phyloP scores from a whole-genome alignment of 2,329 filamentous ascomycete genomes.

The Claviceps sp. region DNA sequence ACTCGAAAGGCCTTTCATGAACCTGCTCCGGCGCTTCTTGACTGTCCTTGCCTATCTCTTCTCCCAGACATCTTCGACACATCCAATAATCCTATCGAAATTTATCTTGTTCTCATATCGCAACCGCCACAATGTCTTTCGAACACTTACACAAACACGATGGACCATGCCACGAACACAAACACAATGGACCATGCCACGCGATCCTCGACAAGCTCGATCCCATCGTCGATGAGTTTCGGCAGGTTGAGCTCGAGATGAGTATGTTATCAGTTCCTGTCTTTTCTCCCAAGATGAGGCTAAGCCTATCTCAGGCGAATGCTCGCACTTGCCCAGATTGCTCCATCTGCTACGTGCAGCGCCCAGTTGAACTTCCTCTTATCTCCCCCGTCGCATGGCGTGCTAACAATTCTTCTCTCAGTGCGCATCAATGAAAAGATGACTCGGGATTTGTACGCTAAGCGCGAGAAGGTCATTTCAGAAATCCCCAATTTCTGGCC shows the following conservation, averaged over 20 bases:
- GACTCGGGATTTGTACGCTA: conserved; percentile 58
- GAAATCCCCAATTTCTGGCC: conserved; percentile 86
- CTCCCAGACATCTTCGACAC: not conserved
- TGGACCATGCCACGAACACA: too few species aligned
- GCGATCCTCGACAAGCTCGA: conserved; percentile 65
- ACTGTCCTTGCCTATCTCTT: not conserved
- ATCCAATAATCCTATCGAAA: conserved; percentile 3
- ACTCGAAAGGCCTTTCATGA: not conserved
- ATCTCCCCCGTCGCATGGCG: too few species aligned
- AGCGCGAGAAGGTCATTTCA: conserved; percentile 56
- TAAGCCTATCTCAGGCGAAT: not conserved
- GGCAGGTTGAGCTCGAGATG: conserved; percentile 70
- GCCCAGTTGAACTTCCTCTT: too few species aligned
- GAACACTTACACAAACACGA: conserved; percentile 9
- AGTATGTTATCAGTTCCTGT: conserved; percentile 41
- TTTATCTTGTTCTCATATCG: conserved; percentile 4
- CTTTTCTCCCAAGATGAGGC: not conserved
- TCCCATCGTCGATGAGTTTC: conserved; percentile 71
- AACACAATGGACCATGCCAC: conserved; percentile 23
- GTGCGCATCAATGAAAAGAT: conserved; percentile 62
- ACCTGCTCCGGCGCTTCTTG: not conserved
- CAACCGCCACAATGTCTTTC: conserved; percentile 20
- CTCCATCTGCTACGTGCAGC: not conserved
- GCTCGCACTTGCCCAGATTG: not conserved
- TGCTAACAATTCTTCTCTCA: conserved; percentile 18